Base-by-base conservation (phyloP, 768 basidiomycete genomes). In the Kwoniella heveanensis region DNA sequence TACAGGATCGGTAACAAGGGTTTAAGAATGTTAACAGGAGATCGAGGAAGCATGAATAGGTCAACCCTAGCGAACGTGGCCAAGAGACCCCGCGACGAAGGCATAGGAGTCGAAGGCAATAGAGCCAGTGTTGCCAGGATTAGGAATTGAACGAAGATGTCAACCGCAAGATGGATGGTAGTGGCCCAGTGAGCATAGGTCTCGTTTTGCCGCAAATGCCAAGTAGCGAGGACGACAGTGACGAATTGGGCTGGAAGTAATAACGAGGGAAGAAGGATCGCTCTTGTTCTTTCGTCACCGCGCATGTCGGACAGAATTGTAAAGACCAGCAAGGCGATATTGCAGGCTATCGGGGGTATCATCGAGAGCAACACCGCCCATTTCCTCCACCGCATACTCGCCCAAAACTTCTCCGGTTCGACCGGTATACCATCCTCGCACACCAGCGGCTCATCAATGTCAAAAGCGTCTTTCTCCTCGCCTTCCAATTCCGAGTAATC, bases 81-180 rank as follows among this genome's bases (percentile, higher is more conserved):
- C 26, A 58, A 21, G 51, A 64, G 54, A 19, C 54, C 44, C 4
- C n/a, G n/a, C 36, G 65, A 69, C 8, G 63, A 51, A 5, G 73
- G 76, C 36, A 79, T 62, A 52, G 78, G 65, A 32, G 60, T 59
- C n/a, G 66, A 36, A 48, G 76, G 72, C 8, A 75, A 57, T 1
- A 75, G 50, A 26, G 70, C 71, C 24, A 74, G 57, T n/a, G 71
- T 36, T 1, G 68, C 50, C 17, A 74, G 60, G 27, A 69, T 57
- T 29, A 74, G 32, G 59, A 74, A 74, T 57, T 74, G 73, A 24
- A 62, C 39, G 32, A 66, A 66, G 5, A 72, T 62, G 25, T 61
- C 55, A 37, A 57, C 50, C 29, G 86, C 84, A 7, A 94, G 79
- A 76, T 93, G 89, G 8, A 86, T 72, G 22, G 88, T 82, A 0